A percentile compares a stretch with the other conserved stretches of the same genome.
phyloP scores from a whole-genome alignment of 2,329 filamentous ascomycete genomes.

The Mycocentrospora acerina region DNA sequence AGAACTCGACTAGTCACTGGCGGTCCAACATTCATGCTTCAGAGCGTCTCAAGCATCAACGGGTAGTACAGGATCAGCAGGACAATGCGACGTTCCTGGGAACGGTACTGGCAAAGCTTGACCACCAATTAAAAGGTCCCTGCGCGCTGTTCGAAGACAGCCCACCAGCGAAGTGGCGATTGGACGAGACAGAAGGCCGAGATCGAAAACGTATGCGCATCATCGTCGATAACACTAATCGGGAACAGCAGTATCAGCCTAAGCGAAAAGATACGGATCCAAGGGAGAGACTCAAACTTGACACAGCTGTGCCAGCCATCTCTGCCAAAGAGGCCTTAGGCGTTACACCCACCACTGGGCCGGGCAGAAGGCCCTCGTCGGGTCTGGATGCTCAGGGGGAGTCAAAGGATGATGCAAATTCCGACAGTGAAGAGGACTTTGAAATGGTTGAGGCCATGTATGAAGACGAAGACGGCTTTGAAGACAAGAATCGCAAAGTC shows the following conservation, averaged over 20 bases:
- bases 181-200: slow-evolving; percentile 92
- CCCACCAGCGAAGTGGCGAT: slow-evolving; percentile 74
- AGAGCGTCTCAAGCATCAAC: slow-evolving; percentile 88
- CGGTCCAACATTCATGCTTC: slow-evolving; percentile 93
- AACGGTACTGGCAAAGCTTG: slow-evolving; percentile 74
- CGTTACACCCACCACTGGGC: slow-evolving; percentile 28
- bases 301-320: slow-evolving; percentile 44
- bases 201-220: slow-evolving; percentile 92
- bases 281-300: slow-evolving; percentile 49
- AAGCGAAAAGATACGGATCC: slow-evolving; percentile 70
- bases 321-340: slow-evolving; percentile 32
- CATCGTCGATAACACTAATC: slow-evolving; percentile 69
- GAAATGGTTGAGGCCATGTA: slow-evolving; percentile 94
- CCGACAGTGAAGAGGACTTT: slow-evolving; percentile 79
- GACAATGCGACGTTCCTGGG: slow-evolving; percentile 81
- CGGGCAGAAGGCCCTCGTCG: slow-evolving; percentile 23
- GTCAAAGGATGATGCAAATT: slow-evolving; percentile 35
- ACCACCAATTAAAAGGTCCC: slow-evolving; percentile 74
- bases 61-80: slow-evolving; percentile 87
- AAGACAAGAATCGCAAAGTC: slow-evolving; percentile 97
- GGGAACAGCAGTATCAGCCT: slow-evolving; percentile 76
- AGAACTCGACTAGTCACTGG: slow-evolving; percentile 86
- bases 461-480: slow-evolving; percentile 79
- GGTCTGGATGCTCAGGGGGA: slow-evolving; percentile 9
- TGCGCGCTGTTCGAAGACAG: slow-evolving; percentile 76